These are phyloP conservation scores for Coemansia sp. DNA, from an alignment of 192 early-diverging fungal species.

Conservation along the genomic window DNA sequence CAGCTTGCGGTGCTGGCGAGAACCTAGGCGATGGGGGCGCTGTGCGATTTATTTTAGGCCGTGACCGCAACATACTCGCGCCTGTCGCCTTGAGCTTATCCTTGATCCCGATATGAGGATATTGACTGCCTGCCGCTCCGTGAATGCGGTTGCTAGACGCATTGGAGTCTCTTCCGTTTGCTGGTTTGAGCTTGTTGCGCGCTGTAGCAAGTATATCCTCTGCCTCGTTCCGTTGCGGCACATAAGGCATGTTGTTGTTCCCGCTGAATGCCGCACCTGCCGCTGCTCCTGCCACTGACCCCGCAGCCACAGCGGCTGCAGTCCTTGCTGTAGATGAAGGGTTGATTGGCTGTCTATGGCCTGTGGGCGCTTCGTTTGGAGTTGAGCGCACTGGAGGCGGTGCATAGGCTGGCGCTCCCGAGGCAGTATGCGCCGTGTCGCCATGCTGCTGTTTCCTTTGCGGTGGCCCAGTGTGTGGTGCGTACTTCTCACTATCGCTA, in stretches of 20 bases:
- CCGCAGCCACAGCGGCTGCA: background rate
- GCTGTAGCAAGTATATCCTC: slow-evolving; percentile 35
- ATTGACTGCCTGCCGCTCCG: slow-evolving; percentile 1
- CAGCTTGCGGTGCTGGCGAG: background rate
- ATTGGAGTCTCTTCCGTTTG: background rate
- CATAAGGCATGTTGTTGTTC: background rate
- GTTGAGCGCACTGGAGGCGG: slow-evolving; percentile 10
- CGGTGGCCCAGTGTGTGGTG: slow-evolving; percentile 3
- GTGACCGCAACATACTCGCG: slow-evolving; percentile 37
- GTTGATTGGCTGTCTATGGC: background rate
- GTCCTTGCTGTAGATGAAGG: background rate
- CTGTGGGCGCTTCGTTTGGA: background rate
- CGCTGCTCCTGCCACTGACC: slow-evolving; percentile 8
- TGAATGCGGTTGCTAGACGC: slow-evolving; percentile 1
- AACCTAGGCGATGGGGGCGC: slow-evolving; percentile 1
- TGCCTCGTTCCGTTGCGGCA: slow-evolving; percentile 16
- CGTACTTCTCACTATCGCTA: background rate
- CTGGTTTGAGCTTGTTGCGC: slow-evolving; percentile 31
- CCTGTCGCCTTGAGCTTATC: slow-evolving; percentile 46
- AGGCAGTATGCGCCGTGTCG: background rate
- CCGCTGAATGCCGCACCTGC: slow-evolving; percentile 5
- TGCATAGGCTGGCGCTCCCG: background rate
- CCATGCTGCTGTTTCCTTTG: slow-evolving; percentile 1
- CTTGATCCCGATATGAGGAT: slow-evolving; percentile 32
- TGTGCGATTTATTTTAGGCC: slow-evolving; percentile 37